phyloP scores from a whole-genome alignment of 768 basidiomycete species.

The Russula brevipes region DNA sequence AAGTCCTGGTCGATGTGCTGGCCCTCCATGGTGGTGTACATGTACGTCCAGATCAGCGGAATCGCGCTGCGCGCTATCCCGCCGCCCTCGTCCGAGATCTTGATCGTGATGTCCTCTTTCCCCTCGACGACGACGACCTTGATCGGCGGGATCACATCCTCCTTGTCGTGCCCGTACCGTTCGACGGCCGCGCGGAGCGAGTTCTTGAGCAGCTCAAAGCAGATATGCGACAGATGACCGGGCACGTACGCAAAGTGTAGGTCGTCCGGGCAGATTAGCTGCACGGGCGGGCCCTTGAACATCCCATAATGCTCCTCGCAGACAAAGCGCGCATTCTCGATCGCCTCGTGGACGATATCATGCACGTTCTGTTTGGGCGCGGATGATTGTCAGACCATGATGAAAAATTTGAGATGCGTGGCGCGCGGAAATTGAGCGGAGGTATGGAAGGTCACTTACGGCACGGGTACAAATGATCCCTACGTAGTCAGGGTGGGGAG shows the following conservation, averaged over 20 bases:
- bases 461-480: constrained; percentile 96
- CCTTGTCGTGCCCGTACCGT: constrained; percentile 76
- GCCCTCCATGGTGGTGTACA: constrained; percentile 83
- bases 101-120: constrained; percentile 98
- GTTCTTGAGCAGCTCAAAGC: constrained; percentile 97
- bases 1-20: constrained; percentile 74
- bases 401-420: background rate
- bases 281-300: constrained; percentile 93
- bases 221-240: constrained; percentile 92
- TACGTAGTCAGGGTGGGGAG: constrained; percentile 86
- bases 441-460: constrained; percentile 39
- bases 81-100: constrained; percentile 96
- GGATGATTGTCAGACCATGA: constrained; percentile 3
- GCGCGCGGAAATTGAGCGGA: background rate
- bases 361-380: constrained; percentile 65
- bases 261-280: constrained; percentile 86
- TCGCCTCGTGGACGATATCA: constrained; percentile 96
- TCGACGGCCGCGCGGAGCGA: constrained; percentile 96
- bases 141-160: constrained; percentile 80
- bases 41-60: constrained; percentile 97
- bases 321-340: constrained; percentile 91
- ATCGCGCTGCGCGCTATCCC: constrained; percentile 87
- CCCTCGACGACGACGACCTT: constrained; percentile 95
- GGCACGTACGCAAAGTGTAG: constrained; percentile 94
- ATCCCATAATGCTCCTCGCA: constrained; percentile 94